Evolutionary conservation across 495 filamentous ascomycete species (phyloP), one percentile per base, ranked within the genome.

Genomic region (Penicillium coffeae): DNA sequence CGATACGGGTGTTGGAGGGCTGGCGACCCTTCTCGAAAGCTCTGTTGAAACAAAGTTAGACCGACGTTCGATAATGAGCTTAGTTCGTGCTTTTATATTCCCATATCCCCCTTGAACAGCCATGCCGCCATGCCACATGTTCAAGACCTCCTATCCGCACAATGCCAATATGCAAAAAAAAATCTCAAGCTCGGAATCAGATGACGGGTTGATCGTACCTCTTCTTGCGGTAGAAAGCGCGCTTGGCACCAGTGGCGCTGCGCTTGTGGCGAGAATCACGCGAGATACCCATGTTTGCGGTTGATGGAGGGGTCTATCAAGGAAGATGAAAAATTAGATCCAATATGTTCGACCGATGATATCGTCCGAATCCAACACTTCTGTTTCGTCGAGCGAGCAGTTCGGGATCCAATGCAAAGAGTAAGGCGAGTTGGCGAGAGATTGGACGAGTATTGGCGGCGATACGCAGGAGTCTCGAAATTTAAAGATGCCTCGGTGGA

Each of bases 11-110:
- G 83, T 93, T 95, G 77, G 93, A 88, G 65, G 92, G 86, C 82
- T 99, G 93, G 71, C 93, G 93, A 75, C 94, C 93, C 73, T 90
- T 89, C 84, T 99, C 94, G 85, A 97, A 99, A 71, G 91, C 94
- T 84, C 93, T 87, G 79, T 76, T 50, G 46, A 14, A 51, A 47
- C 38, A 30, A 33, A 30, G 44, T 21, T 33, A 22, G 38, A 52
- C 45, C 48, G 49, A 48, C 32, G 36, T 63, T 57, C 56, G 58
- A 54, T 40, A 40, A 38, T 8, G 13, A 4, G 13, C 4, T 37
- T 37, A 30, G 4, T 10, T 10, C 25, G 4, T 30, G 25, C 5
- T 1, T 45, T 25, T 45, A 25, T 36, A n/a, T 35, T 45, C 42
- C 16, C n/a, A 16, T 3, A 18, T 45, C 27, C 16, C 30, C 18